phyloP scores from a whole-genome alignment of 495 filamentous ascomycete species.

The Hyaloscypha finlandica region DNA sequence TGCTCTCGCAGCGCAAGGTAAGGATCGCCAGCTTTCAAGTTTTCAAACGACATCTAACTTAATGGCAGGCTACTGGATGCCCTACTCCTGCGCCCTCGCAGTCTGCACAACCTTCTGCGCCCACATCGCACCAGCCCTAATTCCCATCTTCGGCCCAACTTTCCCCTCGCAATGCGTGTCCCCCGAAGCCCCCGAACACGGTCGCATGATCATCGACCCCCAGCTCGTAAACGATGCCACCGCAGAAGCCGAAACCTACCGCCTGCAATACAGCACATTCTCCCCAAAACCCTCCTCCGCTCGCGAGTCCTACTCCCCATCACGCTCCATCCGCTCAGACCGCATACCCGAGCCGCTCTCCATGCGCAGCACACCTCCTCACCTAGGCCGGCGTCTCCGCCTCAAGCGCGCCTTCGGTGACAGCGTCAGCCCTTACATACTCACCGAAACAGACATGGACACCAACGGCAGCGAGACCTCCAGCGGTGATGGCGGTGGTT shows the following conservation, averaged over 20 bases:
- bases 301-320: constrained; percentile 18
- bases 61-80: constrained; percentile 90
- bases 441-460: constrained; percentile 42
- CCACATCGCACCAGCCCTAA: constrained; percentile 78
- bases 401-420: constrained; percentile 26
- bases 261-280: constrained; percentile 27
- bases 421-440: constrained; percentile 35
- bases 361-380: constrained; percentile 16
- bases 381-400: constrained; percentile 26
- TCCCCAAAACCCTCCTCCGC: constrained; percentile 13
- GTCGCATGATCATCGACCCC: constrained; percentile 67
- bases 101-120: constrained; percentile 87
- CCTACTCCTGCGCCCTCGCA: constrained; percentile 79
- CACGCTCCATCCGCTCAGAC: constrained; percentile 5
- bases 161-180: constrained; percentile 75
- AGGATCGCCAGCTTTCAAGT: not conserved
- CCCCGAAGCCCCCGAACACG: constrained; percentile 55
- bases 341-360: not conserved
- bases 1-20: constrained; percentile 87
- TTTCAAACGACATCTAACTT: constrained; percentile 12
- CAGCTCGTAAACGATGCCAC: constrained; percentile 50
- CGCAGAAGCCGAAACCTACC: constrained; percentile 52
- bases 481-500: constrained; percentile 26
- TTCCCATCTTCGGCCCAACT: constrained; percentile 81
- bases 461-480: constrained; percentile 25